These are phyloP conservation scores for Persicaria tinctoria DNA, from an alignment of 148 eudicot species.

Conservation along the genomic window DNA sequence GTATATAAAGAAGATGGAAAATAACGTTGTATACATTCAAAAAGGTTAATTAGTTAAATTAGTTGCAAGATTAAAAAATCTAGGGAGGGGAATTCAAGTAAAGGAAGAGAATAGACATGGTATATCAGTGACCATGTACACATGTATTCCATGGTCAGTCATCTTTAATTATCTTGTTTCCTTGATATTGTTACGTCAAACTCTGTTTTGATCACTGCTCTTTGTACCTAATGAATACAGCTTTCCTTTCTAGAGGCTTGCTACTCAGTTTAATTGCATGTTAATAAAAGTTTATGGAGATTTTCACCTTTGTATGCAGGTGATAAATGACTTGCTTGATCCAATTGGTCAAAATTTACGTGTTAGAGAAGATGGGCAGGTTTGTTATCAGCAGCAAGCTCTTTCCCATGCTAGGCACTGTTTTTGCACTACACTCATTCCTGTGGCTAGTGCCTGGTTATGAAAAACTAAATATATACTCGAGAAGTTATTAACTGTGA, in stretches of 20 bases:
- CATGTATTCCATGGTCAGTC: background rate
- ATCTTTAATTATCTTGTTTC: background rate
- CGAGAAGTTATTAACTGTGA: background rate
- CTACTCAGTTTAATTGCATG: background rate
- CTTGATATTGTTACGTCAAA: background rate
- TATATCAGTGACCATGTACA: background rate
- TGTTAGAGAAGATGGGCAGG: constrained; percentile 75
- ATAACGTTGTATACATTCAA: too few relatives aligned
- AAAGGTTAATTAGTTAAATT: too few relatives aligned
- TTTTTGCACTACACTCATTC: background rate
- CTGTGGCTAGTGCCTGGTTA: background rate
- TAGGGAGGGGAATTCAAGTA: too few relatives aligned
- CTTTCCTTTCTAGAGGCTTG: background rate
- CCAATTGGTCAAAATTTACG: constrained; percentile 72
- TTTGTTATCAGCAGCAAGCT: constrained; percentile 13
- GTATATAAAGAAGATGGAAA: too few relatives aligned
- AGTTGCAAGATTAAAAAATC: too few relatives aligned
- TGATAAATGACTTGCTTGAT: constrained; percentile 82
- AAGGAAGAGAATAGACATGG: too few relatives aligned
- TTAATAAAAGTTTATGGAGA: background rate
- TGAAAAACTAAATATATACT: background rate
- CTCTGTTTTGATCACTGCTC: background rate
- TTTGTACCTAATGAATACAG: background rate
- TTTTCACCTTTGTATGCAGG: constrained; percentile 27
- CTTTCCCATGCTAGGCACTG: background rate